Conservation (phyloP, 2,329 filamentous ascomycete genomes). For the Fusarium subglutinans region DNA sequence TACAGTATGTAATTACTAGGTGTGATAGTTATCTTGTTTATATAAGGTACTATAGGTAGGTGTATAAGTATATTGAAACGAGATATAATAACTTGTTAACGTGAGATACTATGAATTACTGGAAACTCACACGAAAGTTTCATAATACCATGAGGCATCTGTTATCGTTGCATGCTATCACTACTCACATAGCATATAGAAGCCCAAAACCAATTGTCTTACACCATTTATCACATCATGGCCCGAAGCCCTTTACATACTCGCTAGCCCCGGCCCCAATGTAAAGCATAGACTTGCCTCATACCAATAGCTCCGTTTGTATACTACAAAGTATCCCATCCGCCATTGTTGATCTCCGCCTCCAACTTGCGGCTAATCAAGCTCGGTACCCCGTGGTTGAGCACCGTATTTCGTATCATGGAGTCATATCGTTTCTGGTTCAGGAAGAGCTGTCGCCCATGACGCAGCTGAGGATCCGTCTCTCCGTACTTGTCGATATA, state of each 20-base stretch:
- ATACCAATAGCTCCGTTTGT: not conserved
- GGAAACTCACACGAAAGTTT: not conserved
- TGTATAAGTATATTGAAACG: not conserved
- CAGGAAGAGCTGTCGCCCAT: conserved; percentile 88
- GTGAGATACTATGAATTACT: not conserved
- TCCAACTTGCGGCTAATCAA: conserved; percentile 91
- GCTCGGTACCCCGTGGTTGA: conserved; percentile 86
- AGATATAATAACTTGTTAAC: not conserved
- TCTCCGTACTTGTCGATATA: conserved; percentile 98
- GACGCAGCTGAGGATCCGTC: conserved; percentile 87
- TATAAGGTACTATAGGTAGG: not conserved
- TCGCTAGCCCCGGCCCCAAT: not conserved
- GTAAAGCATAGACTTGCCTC: not conserved
- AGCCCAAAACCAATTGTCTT: not conserved
- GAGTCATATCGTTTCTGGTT: conserved; percentile 95
- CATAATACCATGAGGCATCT: not conserved
- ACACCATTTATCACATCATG: conserved; percentile 2
- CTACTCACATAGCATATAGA: conserved; percentile 3
- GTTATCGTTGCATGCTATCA: conserved; percentile 3
- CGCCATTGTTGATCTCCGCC: conserved; percentile 95
- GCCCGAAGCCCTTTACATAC: not conserved
- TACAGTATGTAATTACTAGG: too few relatives aligned
- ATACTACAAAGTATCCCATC: conserved; percentile 79
- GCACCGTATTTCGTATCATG: conserved; percentile 84
- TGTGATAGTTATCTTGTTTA: not conserved